phyloP scores from a whole-genome alignment of 2,329 filamentous ascomycete species.

The Pestalotiopsis sp. region DNA sequence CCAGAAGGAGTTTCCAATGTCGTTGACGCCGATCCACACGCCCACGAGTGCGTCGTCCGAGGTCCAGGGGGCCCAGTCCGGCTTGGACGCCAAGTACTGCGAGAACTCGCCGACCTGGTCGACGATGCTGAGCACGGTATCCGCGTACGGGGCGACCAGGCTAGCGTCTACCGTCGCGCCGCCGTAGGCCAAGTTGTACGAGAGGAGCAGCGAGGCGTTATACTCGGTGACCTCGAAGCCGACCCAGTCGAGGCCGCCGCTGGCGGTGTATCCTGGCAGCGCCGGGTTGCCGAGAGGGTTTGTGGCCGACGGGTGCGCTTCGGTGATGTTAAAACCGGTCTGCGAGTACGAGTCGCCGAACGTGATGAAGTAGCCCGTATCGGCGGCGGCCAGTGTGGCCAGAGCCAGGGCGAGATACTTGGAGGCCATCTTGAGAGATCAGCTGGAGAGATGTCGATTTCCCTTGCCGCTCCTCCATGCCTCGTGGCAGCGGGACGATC shows the following conservation, averaged over 20 bases:
- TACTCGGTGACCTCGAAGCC: conserved; percentile 37
- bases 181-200: conserved; percentile 44
- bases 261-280: conserved; percentile 49
- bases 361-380: conserved; percentile 2
- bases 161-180: conserved; percentile 44
- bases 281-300: conserved; percentile 64
- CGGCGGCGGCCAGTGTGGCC: not conserved
- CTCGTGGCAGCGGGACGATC: not conserved
- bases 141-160: conserved; percentile 45
- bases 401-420: not conserved
- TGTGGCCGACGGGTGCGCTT: conserved; percentile 39
- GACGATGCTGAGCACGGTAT: conserved; percentile 45
- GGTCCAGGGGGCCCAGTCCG: conserved; percentile 13
- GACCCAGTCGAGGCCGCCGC: conserved; percentile 47
- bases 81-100: conserved; percentile 15
- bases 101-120: conserved; percentile 31
- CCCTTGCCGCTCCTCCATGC: not conserved
- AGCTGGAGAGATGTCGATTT: not conserved
- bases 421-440: not conserved
- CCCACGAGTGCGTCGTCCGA: conserved; percentile 22
- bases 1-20: conserved; percentile 32
- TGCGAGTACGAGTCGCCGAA: conserved; percentile 11
- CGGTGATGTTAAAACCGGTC: conserved; percentile 7
- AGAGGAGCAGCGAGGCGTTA: conserved; percentile 37
- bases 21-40: conserved; percentile 33